Percentiles rank a stretch among this genome's conserved stretches.
These are phyloP conservation scores for Chytriomyces confervae DNA, from an alignment of 192 early-diverging fungal genomes.

Conservation along the genomic window DNA sequence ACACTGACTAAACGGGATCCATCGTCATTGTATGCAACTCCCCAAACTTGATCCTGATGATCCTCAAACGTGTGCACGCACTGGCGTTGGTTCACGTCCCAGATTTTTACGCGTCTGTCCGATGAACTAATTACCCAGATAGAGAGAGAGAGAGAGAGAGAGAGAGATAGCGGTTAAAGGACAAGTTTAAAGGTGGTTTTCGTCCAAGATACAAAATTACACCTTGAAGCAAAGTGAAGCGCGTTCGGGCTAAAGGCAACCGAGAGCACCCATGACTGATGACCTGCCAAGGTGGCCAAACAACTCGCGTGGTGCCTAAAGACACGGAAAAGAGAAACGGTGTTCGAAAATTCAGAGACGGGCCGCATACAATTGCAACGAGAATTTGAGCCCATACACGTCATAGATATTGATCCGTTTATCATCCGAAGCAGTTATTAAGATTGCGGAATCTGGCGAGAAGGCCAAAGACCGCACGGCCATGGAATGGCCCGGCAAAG, in stretches of 20 bases:
- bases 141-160: not conserved
- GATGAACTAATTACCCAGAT: slow-evolving; percentile 54
- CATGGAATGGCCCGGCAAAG: slow-evolving; percentile 77
- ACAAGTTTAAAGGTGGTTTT: not conserved
- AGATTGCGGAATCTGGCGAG: slow-evolving; percentile 68
- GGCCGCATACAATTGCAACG: slow-evolving; percentile 11
- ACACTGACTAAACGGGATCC: slow-evolving; percentile 75
- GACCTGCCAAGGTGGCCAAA: slow-evolving; percentile 75
- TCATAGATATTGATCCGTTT: slow-evolving; percentile 78
- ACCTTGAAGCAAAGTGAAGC: slow-evolving; percentile 73
- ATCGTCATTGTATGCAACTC: slow-evolving; percentile 78
- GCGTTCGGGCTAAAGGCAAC: slow-evolving; percentile 69
- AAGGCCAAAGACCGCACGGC: slow-evolving; percentile 77
- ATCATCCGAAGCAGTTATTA: slow-evolving; percentile 83
- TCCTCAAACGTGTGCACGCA: slow-evolving; percentile 79
- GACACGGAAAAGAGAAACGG: not conserved
- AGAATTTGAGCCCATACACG: slow-evolving; percentile 47
- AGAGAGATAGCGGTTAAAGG: not conserved
- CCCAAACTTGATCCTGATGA: slow-evolving; percentile 86
- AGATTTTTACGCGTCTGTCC: slow-evolving; percentile 83
- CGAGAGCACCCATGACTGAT: slow-evolving; percentile 81
- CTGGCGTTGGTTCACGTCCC: slow-evolving; percentile 75
- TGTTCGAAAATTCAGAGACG: not conserved
- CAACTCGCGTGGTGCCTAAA: slow-evolving; percentile 72
- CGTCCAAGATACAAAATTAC: not conserved